Base-by-base conservation (phyloP, 495 filamentous ascomycete species). In the Cairneyella variabilis region DNA sequence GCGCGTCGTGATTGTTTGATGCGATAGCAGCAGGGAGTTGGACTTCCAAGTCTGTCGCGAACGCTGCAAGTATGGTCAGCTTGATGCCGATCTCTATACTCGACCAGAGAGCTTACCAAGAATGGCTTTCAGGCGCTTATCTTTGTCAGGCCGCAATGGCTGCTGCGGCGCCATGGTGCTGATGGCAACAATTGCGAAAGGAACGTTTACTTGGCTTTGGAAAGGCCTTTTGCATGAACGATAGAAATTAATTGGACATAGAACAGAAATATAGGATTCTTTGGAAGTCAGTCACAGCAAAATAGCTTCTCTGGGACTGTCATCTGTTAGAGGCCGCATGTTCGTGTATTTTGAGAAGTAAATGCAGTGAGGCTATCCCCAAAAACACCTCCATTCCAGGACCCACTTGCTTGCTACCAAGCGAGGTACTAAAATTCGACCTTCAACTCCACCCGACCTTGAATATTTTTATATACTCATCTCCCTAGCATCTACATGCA, bases 51-150 rank as follows among this genome's bases (percentile, higher is more conserved):
- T 61, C 52, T 54, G 16, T 44, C 1, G 59, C 56, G 39, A 65
- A 62, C 1, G 48, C 62, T 65, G 52, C n/a, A 12, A 12, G 17
- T 20, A 17, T 44, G 14, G 10, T 28, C 54, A 14, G 60, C 48
- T 12, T 11, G 22, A 17, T 7, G 21, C 4, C n/a, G 22, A 5
- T 4, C 20, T 11, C 2, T 43, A 12, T 34, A 47, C 25, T n/a
- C 26, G 12, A 45, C 2, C 4, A 37, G 14, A 26, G 23, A 25
- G 55, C 58, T 56, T 62, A 54, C 64, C 57, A 14, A 64, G 43
- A 18, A 64, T 43, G 12, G 23, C 18, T 30, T 52, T 64, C 25
- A 66, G 17, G 5, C 64, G 52, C 38, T 59, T 64, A 14, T 61
- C 58, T 38, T 64, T 66, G 8, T 57, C 60, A 16, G 45, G 26